phyloP scores from a whole-genome alignment of 2,329 filamentous ascomycete genomes.

The Clarireedia hainanense region DNA sequence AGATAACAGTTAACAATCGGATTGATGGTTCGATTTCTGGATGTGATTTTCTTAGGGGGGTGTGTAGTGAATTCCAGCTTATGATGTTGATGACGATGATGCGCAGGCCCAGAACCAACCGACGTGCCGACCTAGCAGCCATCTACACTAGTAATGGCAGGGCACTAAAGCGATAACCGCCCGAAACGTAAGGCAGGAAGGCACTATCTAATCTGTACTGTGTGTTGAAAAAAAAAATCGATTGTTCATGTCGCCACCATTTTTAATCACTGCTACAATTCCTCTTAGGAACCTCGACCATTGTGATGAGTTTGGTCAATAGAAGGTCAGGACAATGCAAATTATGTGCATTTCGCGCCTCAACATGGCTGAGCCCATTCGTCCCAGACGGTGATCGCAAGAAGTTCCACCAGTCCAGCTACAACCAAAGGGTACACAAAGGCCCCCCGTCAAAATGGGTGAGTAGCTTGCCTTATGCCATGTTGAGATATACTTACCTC shows the following conservation, averaged over 20 bases:
- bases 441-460: not conserved
- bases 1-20: too few species aligned
- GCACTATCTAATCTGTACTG: too few species aligned
- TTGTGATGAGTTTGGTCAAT: conserved; percentile 35
- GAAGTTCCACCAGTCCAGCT: conserved; percentile 7
- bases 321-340: conserved; percentile 33
- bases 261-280: not conserved
- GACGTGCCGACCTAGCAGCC: too few species aligned
- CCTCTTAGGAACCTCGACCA: not conserved
- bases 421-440: not conserved
- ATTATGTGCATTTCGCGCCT: conserved; percentile 32
- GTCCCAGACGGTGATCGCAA: not conserved
- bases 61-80: too few species aligned
- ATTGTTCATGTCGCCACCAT: not conserved
- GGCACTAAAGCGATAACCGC: too few species aligned
- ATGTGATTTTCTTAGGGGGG: too few species aligned
- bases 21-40: too few species aligned
- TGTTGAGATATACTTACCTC: too few species aligned
- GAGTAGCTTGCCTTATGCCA: not conserved
- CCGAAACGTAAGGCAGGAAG: too few species aligned
- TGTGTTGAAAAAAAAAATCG: not conserved
- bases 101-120: too few species aligned
- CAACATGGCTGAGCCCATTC: conserved; percentile 25
- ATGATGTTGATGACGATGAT: too few species aligned
- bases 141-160: too few species aligned